phyloP scores from a whole-genome alignment of 108 stramenopile species.

The Nitzschia sp. region DNA sequence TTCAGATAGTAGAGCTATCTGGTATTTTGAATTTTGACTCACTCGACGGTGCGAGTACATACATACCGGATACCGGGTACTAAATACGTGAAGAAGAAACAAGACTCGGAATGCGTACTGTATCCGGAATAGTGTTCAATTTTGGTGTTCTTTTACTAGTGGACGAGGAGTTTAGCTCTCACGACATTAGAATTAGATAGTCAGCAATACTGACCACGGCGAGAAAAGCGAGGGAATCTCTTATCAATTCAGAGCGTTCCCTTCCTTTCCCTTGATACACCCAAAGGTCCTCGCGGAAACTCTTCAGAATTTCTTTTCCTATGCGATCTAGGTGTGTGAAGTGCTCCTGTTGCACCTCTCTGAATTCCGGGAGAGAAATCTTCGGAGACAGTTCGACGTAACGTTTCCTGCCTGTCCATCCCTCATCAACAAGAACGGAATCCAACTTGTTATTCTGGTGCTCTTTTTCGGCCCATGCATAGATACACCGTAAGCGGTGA shows the following conservation, averaged over 20 bases:
- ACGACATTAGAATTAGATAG: constrained; percentile 39
- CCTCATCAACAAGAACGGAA: constrained; percentile 71
- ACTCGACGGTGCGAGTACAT: too few species aligned
- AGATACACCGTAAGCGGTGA: constrained; percentile 86
- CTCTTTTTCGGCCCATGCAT: constrained; percentile 88
- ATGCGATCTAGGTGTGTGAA: constrained; percentile 82
- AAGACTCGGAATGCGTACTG: too few species aligned
- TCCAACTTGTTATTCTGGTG: constrained; percentile 83
- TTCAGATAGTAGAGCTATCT: too few species aligned
- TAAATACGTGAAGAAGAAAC: too few species aligned
- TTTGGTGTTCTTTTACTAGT: too few species aligned
- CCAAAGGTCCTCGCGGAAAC: constrained; percentile 84
- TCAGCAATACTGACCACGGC: constrained; percentile 71
- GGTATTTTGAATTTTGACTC: too few species aligned
- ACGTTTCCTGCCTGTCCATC: constrained; percentile 74
- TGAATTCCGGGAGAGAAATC: constrained; percentile 80
- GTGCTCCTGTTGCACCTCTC: constrained; percentile 70
- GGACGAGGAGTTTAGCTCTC: too few species aligned
- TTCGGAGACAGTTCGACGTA: constrained; percentile 88
- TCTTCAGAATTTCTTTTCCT: constrained; percentile 67
- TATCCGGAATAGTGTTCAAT: too few species aligned
- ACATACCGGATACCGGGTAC: too few species aligned
- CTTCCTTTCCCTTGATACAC: constrained; percentile 78
- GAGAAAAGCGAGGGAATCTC: constrained; percentile 74
- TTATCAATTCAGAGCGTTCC: constrained; percentile 62